phyloP scores from a whole-genome alignment of 345 rosid species.

The Murraya paniculata region DNA sequence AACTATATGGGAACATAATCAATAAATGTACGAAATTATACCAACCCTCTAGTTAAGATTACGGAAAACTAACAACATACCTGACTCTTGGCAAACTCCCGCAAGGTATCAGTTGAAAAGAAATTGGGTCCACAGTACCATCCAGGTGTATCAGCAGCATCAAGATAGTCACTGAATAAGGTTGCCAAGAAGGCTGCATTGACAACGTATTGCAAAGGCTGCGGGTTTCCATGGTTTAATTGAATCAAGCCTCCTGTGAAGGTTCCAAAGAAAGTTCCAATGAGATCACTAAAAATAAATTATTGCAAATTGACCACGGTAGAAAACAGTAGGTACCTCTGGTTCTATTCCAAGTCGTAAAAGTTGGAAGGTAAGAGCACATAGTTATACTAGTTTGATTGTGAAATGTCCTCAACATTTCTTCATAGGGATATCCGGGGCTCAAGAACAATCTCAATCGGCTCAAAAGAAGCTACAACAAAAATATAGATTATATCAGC shows the following conservation, averaged over 20 bases:
- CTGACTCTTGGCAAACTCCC: conserved; percentile 83
- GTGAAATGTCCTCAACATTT: conserved; percentile 80
- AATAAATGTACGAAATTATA: neutral
- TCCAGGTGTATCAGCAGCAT: conserved; percentile 96
- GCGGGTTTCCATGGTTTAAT: conserved; percentile 91
- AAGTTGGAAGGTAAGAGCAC: conserved; percentile 75
- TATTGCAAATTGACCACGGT: neutral
- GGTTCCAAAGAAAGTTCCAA: conserved; percentile 6
- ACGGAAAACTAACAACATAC: conserved; percentile 30
- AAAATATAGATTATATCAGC: conserved; percentile 4
- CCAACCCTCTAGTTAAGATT: neutral
- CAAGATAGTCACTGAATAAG: conserved; percentile 82
- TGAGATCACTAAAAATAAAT: conserved; percentile 17
- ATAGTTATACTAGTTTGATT: conserved; percentile 80
- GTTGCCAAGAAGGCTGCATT: conserved; percentile 94
- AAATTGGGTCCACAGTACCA: conserved; percentile 96
- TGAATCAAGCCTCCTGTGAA: conserved; percentile 77
- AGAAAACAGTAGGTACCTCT: conserved; percentile 40
- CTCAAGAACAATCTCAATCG: conserved; percentile 85
- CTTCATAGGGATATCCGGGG: conserved; percentile 94
- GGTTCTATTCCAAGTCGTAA: conserved; percentile 69
- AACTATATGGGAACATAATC: neutral
- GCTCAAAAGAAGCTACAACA: conserved; percentile 64
- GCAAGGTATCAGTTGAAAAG: conserved; percentile 63
- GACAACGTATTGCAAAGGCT: conserved; percentile 87